Evolutionary conservation across 176 grass and related monocot species (phyloP).

Genomic region (Carex scoparia): DNA sequence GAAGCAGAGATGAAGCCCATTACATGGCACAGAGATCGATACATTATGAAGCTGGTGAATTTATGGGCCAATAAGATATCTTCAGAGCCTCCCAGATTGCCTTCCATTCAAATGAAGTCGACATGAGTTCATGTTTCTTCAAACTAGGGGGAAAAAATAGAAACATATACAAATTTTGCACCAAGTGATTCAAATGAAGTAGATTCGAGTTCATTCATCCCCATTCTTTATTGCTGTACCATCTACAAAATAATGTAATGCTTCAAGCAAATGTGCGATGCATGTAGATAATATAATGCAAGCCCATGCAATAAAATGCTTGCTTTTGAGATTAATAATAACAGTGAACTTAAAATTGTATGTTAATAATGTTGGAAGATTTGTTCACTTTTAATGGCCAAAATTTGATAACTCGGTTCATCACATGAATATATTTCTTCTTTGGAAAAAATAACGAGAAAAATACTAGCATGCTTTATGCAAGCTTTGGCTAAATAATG

Average conservation of each 20-base stretch:
- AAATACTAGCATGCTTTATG: not conserved
- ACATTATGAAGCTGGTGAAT: constrained; percentile 19
- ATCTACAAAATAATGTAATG: not conserved
- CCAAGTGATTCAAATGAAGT: no score
- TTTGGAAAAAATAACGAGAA: not conserved
- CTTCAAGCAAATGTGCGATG: not conserved
- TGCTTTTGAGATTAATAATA: not conserved
- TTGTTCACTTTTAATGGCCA: not conserved
- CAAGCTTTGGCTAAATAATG: not conserved
- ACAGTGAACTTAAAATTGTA: not conserved
- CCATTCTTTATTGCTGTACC: not conserved
- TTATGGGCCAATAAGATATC: constrained; percentile 28
- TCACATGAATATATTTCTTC: not conserved
- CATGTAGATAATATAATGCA: not conserved
- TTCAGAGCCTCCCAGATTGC: not conserved
- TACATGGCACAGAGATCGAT: constrained; percentile 19
- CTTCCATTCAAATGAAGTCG: not conserved
- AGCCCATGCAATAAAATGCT: not conserved
- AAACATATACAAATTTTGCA: not conserved
- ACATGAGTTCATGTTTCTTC: not conserved
- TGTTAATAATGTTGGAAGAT: not conserved
- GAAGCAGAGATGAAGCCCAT: constrained; percentile 17
- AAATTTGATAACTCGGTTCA: not conserved
- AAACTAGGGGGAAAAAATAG: not conserved
- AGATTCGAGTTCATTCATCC: no score